A percentile compares a stretch with the other conserved stretches of the same genome.
phyloP scores from a whole-genome alignment of 257 asterid genomes.

The Salvia miltiorrhiza region DNA sequence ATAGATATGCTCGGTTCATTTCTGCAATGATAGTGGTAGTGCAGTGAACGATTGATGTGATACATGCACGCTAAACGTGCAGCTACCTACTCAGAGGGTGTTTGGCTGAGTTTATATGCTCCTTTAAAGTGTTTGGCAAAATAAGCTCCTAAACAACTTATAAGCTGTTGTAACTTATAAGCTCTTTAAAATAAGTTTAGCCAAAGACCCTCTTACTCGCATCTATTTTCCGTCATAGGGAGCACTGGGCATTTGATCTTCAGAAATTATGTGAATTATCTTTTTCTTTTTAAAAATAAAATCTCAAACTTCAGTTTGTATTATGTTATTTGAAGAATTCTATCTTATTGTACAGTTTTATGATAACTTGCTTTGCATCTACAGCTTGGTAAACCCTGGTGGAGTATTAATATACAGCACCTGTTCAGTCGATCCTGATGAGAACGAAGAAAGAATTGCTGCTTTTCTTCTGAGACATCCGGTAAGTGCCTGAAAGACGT shows the following conservation, averaged over 20 bases:
- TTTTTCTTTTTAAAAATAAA: background rate
- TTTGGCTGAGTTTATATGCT: no score
- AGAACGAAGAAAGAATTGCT: constrained; percentile 84
- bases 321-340: background rate
- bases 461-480: constrained; percentile 80
- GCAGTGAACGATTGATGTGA: background rate
- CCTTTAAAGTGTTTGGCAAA: no score
- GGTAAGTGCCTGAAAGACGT: constrained; percentile 31
- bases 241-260: background rate
- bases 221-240: background rate
- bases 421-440: constrained; percentile 83
- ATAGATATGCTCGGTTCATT: background rate
- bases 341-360: background rate
- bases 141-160: no score
- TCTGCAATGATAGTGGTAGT: background rate
- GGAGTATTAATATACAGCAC: constrained; percentile 85
- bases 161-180: no score
- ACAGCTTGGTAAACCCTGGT: constrained; percentile 78
- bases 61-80: background rate
- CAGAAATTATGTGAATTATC: background rate
- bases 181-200: no score
- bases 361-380: constrained; percentile 9
- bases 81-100: no score
- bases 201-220: no score
- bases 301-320: background rate